These are phyloP conservation scores for Hibiscus trionum DNA, from an alignment of 345 rosid species.

Conservation along the genomic window DNA sequence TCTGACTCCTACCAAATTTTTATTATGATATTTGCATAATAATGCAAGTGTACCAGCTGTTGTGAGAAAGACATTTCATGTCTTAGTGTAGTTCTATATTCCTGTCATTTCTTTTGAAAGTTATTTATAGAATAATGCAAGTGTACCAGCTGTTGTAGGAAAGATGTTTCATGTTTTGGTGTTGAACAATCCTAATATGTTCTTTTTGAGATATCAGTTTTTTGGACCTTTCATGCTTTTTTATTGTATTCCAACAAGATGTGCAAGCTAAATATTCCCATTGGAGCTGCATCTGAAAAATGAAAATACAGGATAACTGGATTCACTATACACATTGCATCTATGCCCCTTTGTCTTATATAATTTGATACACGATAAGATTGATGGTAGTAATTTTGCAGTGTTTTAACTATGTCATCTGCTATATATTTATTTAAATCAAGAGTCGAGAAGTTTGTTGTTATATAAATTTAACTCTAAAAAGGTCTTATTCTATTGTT, in stretches of 20 bases:
- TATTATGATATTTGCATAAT: no score
- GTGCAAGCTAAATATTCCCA: neutral
- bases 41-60: no score
- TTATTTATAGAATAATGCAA: constrained; percentile 48
- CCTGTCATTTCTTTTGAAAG: no score
- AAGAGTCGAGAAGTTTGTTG: neutral
- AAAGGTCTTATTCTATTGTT: neutral
- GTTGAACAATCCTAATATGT: constrained; percentile 53
- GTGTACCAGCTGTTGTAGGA: constrained; percentile 50
- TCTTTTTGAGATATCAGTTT: constrained; percentile 61
- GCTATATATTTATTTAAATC: neutral
- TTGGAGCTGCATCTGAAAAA: neutral
- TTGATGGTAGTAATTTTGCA: neutral
- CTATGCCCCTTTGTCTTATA: no score
- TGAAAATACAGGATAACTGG: no score
- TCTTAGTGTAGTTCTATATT: no score
- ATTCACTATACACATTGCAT: no score
- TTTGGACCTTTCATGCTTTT: neutral
- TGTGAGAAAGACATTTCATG: no score
- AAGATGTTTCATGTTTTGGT: constrained; percentile 76
- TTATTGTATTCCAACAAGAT: neutral
- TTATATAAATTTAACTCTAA: neutral
- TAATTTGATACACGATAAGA: neutral
- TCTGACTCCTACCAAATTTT: no score
- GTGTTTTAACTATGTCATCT: neutral